Evolutionary conservation across 2,329 filamentous ascomycete genomes (phyloP).

Genomic region (Sphaerostilbella broomeana): DNA sequence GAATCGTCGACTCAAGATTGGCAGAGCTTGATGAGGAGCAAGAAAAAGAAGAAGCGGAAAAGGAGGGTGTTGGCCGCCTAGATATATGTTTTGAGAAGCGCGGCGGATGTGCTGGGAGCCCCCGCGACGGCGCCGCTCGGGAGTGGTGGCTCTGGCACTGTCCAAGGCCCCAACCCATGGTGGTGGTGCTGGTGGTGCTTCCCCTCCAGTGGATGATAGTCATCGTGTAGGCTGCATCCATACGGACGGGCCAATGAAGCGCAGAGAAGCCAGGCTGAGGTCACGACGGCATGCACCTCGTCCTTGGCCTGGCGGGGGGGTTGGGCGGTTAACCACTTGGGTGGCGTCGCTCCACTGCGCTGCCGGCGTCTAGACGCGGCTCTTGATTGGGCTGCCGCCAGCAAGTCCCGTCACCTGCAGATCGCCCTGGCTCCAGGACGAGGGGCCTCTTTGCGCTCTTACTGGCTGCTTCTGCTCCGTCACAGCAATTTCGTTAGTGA

Average conservation of each 20-base stretch:
- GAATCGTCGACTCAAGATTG: conserved; percentile 50
- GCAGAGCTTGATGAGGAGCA: conserved; percentile 59
- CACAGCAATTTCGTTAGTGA: conserved; percentile 9
- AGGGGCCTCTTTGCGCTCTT: conserved; percentile 5
- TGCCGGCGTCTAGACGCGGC: conserved; percentile 18
- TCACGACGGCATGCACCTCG: conserved; percentile 4
- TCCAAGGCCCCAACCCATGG: too few relatives aligned
- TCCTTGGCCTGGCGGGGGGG: conserved; percentile 3
- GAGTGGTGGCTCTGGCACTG: too few relatives aligned
- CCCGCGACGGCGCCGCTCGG: neutral
- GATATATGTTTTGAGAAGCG: conserved; percentile 13
- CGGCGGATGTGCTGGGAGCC: conserved; percentile 2
- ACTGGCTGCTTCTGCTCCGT: conserved; percentile 10
- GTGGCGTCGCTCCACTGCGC: conserved; percentile 7
- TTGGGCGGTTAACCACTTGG: conserved; percentile 11
- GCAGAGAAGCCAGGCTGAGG: conserved; percentile 4
- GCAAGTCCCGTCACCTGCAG: conserved; percentile 11
- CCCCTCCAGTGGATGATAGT: too few relatives aligned
- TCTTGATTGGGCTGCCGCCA: conserved; percentile 17
- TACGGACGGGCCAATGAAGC: conserved; percentile 10
- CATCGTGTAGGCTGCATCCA: conserved; percentile 2
- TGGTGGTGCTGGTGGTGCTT: too few relatives aligned
- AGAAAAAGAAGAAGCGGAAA: conserved; percentile 39
- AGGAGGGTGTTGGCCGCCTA: conserved; percentile 20
- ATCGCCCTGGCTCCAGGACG: conserved; percentile 2